phyloP scores from a whole-genome alignment of 441 rosid species.

The Adansonia gregorii region DNA sequence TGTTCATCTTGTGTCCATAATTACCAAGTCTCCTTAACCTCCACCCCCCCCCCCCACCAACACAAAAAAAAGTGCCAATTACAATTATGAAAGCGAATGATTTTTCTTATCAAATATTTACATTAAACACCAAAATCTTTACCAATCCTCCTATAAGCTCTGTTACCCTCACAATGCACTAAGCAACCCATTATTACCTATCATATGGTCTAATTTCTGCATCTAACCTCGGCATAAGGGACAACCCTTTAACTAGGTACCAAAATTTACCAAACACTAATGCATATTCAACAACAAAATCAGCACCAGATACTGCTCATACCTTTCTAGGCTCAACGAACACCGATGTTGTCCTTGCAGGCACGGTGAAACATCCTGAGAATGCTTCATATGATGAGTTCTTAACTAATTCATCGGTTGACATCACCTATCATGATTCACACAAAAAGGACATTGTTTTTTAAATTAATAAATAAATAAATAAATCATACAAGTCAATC shows the following conservation, averaged over 20 bases:
- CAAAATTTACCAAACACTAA: not conserved
- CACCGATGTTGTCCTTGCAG: slow-evolving; percentile 69
- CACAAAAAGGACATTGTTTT: not conserved
- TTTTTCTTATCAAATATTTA: not conserved
- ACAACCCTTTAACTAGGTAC: not conserved
- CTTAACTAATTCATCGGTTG: slow-evolving; percentile 66
- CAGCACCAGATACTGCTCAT: slow-evolving; percentile 27
- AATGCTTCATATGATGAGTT: slow-evolving; percentile 62
- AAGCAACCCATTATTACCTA: not conserved
- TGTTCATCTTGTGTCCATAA: no score
- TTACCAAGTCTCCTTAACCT: no score
- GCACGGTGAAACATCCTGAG: slow-evolving; percentile 63
- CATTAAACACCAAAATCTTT: not conserved
- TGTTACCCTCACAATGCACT: not conserved
- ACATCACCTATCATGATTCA: slow-evolving; percentile 48
- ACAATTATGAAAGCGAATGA: not conserved
- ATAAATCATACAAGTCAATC: not conserved
- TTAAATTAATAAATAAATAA: slow-evolving; percentile 3
- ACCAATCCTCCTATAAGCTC: not conserved
- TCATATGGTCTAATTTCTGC: not conserved
- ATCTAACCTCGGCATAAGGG: not conserved
- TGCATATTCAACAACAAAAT: not conserved
- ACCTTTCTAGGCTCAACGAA: slow-evolving; percentile 59
- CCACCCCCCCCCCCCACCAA: no score
- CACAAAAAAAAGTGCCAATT: not conserved